phyloP scores from a whole-genome alignment of 2,329 filamentous ascomycete genomes.

The Claviceps sp. region DNA sequence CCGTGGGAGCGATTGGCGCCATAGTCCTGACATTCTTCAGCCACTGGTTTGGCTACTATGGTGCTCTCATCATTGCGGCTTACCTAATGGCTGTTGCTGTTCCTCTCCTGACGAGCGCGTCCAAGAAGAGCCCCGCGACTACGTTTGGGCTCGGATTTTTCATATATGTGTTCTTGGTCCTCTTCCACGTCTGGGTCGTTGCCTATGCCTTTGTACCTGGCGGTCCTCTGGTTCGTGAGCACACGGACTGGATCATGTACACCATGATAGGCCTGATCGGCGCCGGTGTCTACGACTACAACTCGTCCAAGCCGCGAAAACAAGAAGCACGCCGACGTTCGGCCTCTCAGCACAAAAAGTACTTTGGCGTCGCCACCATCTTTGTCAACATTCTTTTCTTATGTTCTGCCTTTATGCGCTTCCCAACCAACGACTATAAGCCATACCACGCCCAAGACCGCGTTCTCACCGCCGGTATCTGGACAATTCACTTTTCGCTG shows the following conservation, averaged over 20 bases:
- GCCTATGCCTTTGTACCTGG: slow-evolving; percentile 97
- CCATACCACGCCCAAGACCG: slow-evolving; percentile 83
- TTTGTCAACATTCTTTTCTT: slow-evolving; percentile 69
- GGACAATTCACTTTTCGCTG: slow-evolving; percentile 95
- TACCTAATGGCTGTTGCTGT: slow-evolving; percentile 75
- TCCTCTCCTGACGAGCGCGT: slow-evolving; percentile 60
- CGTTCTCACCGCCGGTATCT: slow-evolving; percentile 85
- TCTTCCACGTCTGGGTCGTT: slow-evolving; percentile 98
- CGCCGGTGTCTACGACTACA: slow-evolving; percentile 66
- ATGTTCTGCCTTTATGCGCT: slow-evolving; percentile 72
- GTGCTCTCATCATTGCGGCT: slow-evolving; percentile 58
- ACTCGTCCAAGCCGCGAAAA: slow-evolving; percentile 32
- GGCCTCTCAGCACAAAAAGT: slow-evolving; percentile 34
- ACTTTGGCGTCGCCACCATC: slow-evolving; percentile 46
- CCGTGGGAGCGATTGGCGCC: slow-evolving; percentile 65
- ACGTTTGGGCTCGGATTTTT: slow-evolving; percentile 85
- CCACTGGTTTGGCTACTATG: slow-evolving; percentile 85
- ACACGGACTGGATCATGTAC: slow-evolving; percentile 90
- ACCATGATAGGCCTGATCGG: slow-evolving; percentile 75
- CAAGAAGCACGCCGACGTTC: slow-evolving; percentile 17
- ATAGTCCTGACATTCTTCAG: slow-evolving; percentile 60
- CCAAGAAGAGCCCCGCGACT: slow-evolving; percentile 60
- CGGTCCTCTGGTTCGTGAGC: slow-evolving; percentile 81
- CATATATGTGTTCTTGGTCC: slow-evolving; percentile 81
- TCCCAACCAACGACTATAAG: slow-evolving; percentile 82